Percentiles rank a stretch among this genome's conserved stretches.
Evolutionary conservation across 1,139 yeast species (phyloP).

Genomic region (Starmera stellimalicola): DNA sequence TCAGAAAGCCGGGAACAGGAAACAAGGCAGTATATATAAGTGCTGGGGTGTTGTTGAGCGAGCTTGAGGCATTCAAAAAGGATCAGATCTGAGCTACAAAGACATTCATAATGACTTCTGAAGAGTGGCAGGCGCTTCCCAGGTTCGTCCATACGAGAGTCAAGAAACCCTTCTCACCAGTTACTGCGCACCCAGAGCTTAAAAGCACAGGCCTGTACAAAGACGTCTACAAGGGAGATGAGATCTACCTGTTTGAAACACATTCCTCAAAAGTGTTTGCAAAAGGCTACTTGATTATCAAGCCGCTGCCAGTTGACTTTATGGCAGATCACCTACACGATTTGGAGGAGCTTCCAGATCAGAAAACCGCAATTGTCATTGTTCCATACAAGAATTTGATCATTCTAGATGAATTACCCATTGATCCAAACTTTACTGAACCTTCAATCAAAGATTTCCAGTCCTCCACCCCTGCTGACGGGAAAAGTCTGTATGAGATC

Average conservation of each 20-base stretch:
- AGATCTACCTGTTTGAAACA: conserved; percentile 67
- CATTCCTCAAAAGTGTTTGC: conserved; percentile 59
- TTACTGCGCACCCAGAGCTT: conserved; percentile 30
- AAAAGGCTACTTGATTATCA: conserved; percentile 57
- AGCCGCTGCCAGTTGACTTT: conserved; percentile 63
- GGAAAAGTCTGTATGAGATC: conserved; percentile 24
- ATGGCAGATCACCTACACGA: conserved; percentile 46
- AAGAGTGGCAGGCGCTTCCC: conserved; percentile 38
- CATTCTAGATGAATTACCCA: conserved; percentile 19
- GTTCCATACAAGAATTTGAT: conserved; percentile 49
- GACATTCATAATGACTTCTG: too few relatives aligned
- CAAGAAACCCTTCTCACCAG: conserved; percentile 51
- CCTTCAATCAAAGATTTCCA: conserved; percentile 21
- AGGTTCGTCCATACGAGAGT: conserved; percentile 40
- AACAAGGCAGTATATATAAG: too few relatives aligned
- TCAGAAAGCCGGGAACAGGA: too few relatives aligned
- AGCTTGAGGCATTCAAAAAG: too few relatives aligned
- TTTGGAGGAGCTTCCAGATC: conserved; percentile 53
- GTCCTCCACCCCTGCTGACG: conserved; percentile 33
- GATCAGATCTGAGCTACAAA: too few relatives aligned
- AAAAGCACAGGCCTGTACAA: conserved; percentile 27
- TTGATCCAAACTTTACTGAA: conserved; percentile 21
- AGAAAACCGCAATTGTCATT: conserved; percentile 40
- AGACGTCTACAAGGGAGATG: conserved; percentile 73
- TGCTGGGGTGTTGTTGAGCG: too few relatives aligned